These are phyloP conservation scores for Carex littledalei DNA, from an alignment of 176 grass and related monocot genomes.

Conservation along the genomic window DNA sequence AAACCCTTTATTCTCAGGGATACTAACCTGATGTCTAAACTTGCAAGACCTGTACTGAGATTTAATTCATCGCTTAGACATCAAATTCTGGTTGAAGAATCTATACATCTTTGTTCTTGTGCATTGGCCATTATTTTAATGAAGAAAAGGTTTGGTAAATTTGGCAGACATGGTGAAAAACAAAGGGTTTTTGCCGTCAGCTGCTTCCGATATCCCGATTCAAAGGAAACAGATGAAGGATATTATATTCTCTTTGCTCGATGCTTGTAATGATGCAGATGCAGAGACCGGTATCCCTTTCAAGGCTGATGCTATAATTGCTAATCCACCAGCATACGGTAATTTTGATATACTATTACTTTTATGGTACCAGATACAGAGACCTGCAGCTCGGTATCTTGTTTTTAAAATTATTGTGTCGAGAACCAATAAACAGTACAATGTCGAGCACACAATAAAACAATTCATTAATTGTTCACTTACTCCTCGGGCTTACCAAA, in stretches of 20 bases:
- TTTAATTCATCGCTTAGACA: not conserved
- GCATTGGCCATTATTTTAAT: not conserved
- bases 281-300: constrained; percentile 52
- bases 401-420: not conserved
- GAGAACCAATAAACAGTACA: not conserved
- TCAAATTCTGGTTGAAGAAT: not conserved
- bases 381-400: not conserved
- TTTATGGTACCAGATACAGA: not conserved
- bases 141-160: constrained; percentile 31
- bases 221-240: constrained; percentile 79
- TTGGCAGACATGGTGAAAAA: constrained; percentile 85
- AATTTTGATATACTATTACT: constrained; percentile 4
- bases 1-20: not conserved
- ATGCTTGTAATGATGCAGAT: constrained; percentile 61
- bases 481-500: not conserved
- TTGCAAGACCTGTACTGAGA: not conserved
- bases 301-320: constrained; percentile 71
- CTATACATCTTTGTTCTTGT: not conserved
- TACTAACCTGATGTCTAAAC: not conserved
- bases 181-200: constrained; percentile 75
- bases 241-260: constrained; percentile 66
- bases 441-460: not conserved
- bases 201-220: constrained; percentile 63
- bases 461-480: not conserved
- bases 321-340: constrained; percentile 83